Evolutionary conservation across 805 yeast genomes (phyloP).

Genomic region (Yamadazyma sp.): DNA sequence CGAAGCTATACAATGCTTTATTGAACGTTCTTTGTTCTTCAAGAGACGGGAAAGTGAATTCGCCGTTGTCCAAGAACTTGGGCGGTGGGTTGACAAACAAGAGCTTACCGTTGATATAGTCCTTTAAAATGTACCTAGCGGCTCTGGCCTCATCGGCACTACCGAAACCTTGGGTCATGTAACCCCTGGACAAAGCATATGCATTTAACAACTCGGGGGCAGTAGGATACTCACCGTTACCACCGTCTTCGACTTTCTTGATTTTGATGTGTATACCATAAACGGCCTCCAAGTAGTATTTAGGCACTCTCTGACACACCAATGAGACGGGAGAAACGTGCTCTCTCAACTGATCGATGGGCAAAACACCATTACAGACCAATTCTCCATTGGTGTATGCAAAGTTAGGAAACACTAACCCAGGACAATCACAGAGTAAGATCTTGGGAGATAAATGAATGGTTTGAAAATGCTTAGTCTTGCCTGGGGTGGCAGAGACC

Average conservation of each 20-base stretch:
- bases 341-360: constrained; percentile 95
- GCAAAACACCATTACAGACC: constrained; percentile 97
- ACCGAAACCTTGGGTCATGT: constrained; percentile 96
- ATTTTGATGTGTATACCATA: constrained; percentile 90
- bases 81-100: constrained; percentile 91
- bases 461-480: constrained; percentile 98
- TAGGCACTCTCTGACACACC: constrained; percentile 87
- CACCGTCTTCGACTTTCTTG: constrained; percentile 80
- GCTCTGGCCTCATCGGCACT: constrained; percentile 96
- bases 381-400: constrained; percentile 95
- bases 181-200: constrained; percentile 95
- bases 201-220: constrained; percentile 87
- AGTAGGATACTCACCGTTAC: constrained; percentile 76
- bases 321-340: constrained; percentile 84
- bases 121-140: constrained; percentile 86
- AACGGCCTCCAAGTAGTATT: constrained; percentile 81
- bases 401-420: constrained; percentile 96
- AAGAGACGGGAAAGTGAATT: constrained; percentile 52
- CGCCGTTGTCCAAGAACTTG: constrained; percentile 49
- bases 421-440: constrained; percentile 96
- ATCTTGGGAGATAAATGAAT: constrained; percentile 80
- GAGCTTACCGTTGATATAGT: constrained; percentile 90
- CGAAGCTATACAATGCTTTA: constrained; percentile 65
- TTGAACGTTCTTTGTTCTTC: constrained; percentile 57
- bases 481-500: constrained; percentile 98